Evolutionary conservation across 2,329 filamentous ascomycete species (phyloP).

Genomic region (Exophiala phaeomuriformis): DNA sequence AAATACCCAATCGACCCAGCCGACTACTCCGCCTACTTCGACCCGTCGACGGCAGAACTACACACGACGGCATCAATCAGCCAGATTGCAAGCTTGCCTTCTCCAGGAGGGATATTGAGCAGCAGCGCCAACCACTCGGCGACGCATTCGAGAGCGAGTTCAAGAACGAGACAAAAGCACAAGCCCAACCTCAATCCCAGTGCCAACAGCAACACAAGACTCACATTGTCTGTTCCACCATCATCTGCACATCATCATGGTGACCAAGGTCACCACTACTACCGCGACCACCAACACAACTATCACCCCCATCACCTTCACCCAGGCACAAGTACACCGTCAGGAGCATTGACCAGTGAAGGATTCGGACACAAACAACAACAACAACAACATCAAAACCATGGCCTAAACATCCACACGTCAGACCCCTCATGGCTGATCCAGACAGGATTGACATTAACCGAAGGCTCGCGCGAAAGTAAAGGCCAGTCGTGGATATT

Average conservation of each 20-base stretch:
- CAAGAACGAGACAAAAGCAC: constrained; percentile 16
- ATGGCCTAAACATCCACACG: constrained; percentile 3
- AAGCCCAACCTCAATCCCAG: background rate
- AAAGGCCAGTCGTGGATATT: constrained; percentile 58
- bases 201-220: constrained; percentile 9
- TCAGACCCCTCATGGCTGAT: constrained; percentile 45
- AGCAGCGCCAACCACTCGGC: constrained; percentile 8
- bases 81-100: constrained; percentile 28
- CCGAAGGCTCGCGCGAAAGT: constrained; percentile 50
- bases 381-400: background rate
- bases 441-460: constrained; percentile 50
- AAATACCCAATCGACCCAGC: constrained; percentile 45
- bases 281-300: constrained; percentile 1
- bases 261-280: too few species aligned
- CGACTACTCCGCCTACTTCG: constrained; percentile 33
- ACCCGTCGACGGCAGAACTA: constrained; percentile 33
- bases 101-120: constrained; percentile 23
- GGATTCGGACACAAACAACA: constrained; percentile 18
- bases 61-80: constrained; percentile 31
- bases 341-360: constrained; percentile 20
- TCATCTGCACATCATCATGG: constrained; percentile 1
- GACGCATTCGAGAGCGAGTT: constrained; percentile 19
- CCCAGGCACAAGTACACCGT: constrained; percentile 1
- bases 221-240: constrained; percentile 10
- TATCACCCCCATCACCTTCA: background rate